These are phyloP conservation scores for Ilyonectria mors-panacis DNA, from an alignment of 2,329 filamentous ascomycete genomes.

Conservation along the genomic window DNA sequence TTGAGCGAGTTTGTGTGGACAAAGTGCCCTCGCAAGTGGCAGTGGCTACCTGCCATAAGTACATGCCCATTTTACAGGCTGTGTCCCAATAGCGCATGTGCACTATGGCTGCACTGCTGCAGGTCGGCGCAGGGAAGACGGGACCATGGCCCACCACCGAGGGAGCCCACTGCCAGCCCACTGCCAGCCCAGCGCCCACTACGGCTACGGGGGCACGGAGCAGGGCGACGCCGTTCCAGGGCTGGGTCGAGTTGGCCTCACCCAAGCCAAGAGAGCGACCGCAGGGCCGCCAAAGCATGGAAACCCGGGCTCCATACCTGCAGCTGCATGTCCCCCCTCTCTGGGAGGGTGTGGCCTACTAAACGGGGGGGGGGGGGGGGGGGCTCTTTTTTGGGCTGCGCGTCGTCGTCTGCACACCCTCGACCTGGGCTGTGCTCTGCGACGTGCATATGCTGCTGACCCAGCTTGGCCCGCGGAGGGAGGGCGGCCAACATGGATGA, in stretches of 20 bases:
- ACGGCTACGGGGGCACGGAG: background rate
- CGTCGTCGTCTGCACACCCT: conserved; percentile 1
- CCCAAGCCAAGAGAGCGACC: background rate
- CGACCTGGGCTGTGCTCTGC: conserved; percentile 30
- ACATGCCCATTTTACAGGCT: conserved; percentile 36
- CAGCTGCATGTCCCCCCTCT: too few species aligned
- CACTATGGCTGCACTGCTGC: conserved; percentile 30
- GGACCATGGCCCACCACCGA: conserved; percentile 40
- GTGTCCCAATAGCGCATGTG: conserved; percentile 36
- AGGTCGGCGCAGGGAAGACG: conserved; percentile 20
- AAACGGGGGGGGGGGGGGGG: background rate
- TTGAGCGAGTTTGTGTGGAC: conserved; percentile 14
- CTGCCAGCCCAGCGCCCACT: background rate
- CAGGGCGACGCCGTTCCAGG: background rate
- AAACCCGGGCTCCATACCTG: background rate
- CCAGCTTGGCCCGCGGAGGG: conserved; percentile 9
- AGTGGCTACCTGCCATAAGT: conserved; percentile 5
- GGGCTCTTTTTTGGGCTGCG: background rate
- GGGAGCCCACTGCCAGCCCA: conserved; percentile 39
- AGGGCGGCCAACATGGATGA: conserved; percentile 1
- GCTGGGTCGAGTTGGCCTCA: background rate
- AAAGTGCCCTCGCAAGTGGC: background rate
- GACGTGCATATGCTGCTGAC: conserved; percentile 33
- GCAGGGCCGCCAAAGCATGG: background rate
- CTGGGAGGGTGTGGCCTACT: conserved; percentile 7